These are phyloP conservation scores for Myrmaecium sp. DNA, from an alignment of 2,329 filamentous ascomycete species.

Conservation along the genomic window DNA sequence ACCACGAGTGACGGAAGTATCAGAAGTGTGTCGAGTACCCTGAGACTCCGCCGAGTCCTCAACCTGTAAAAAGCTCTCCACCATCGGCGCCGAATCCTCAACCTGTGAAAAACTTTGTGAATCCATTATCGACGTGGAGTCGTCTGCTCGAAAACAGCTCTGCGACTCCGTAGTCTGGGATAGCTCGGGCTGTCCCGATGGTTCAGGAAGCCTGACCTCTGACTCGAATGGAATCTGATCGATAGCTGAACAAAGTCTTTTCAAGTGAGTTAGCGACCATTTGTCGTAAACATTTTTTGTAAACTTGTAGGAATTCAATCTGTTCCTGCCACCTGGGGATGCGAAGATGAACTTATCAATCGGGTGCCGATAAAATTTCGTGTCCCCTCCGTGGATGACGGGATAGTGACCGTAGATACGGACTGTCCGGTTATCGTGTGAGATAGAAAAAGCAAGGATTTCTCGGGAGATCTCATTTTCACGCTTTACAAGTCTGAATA, in stretches of 20 bases:
- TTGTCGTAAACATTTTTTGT: constrained; percentile 6
- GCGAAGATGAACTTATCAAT: constrained; percentile 3
- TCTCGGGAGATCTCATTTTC: constrained; percentile 1
- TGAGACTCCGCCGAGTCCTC: too few relatives aligned
- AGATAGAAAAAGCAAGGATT: constrained; percentile 2
- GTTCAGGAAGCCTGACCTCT: too few relatives aligned
- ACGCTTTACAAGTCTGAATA: constrained; percentile 1
- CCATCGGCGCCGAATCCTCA: too few relatives aligned
- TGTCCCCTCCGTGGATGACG: constrained; percentile 3
- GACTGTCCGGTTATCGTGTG: constrained; percentile 2
- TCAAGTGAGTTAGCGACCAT: constrained; percentile 6
- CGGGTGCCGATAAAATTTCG: constrained; percentile 3
- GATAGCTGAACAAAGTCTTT: constrained; percentile 6
- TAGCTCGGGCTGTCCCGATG: too few relatives aligned
- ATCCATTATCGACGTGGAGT: too few relatives aligned
- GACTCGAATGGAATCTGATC: constrained; percentile 4
- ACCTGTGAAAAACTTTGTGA: too few relatives aligned
- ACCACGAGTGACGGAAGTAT: too few relatives aligned
- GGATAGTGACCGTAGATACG: constrained; percentile 4
- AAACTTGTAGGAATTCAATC: constrained; percentile 6
- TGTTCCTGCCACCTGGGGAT: constrained; percentile 3
- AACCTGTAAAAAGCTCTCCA: too few relatives aligned
- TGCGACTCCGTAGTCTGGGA: too few relatives aligned
- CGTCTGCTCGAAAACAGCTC: too few relatives aligned
- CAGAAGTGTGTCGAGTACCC: too few relatives aligned